phyloP scores from a whole-genome alignment of 345 rosid genomes.

The Rhodamnia argentea region DNA sequence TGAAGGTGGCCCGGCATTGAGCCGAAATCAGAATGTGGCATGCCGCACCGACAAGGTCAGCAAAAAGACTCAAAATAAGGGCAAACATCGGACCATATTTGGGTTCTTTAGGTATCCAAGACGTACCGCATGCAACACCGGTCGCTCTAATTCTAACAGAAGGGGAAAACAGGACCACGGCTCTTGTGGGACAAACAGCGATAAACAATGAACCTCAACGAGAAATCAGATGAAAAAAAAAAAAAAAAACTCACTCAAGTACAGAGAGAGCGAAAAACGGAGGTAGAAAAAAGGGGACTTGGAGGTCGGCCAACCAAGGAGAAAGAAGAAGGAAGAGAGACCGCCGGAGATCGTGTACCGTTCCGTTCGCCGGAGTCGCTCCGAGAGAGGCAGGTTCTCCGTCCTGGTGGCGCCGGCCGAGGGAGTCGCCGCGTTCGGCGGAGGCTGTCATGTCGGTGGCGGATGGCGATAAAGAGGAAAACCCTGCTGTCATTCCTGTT shows the following conservation, averaged over 20 bases:
- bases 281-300: too few relatives aligned
- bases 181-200: background rate
- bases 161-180: background rate
- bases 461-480: too few relatives aligned
- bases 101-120: background rate
- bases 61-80: background rate
- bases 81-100: background rate
- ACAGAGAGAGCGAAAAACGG: background rate
- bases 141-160: background rate
- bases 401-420: background rate
- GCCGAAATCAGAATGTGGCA: background rate
- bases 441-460: too few relatives aligned
- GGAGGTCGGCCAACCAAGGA: background rate
- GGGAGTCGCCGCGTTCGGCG: background rate
- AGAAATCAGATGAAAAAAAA: background rate
- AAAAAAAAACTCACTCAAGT: background rate
- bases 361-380: background rate
- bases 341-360: background rate
- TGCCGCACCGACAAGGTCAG: background rate
- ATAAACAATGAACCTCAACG: background rate
- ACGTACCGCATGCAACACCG: background rate
- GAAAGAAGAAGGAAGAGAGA: background rate
- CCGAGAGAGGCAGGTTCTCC: background rate
- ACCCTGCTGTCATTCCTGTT: too few relatives aligned
- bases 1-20: background rate